Evolutionary conservation across 495 filamentous ascomycete species (phyloP).

Genomic region (Penicillium paxilli): DNA sequence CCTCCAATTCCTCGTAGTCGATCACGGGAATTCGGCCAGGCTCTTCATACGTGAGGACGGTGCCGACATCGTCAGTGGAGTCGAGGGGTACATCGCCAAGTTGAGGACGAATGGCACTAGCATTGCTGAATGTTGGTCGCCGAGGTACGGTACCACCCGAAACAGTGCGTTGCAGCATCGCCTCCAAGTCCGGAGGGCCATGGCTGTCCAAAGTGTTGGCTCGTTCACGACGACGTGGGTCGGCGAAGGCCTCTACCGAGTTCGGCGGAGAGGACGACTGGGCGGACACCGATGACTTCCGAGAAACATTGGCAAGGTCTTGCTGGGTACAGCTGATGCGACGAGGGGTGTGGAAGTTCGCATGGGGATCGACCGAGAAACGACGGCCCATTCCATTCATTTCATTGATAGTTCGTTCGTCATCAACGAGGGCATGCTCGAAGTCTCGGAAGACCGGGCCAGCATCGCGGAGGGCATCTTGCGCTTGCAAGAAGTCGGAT

Average conservation of each 20-base stretch:
- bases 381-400: slow-evolving; percentile 40
- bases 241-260: slow-evolving; percentile 96
- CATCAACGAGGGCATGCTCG: slow-evolving; percentile 83
- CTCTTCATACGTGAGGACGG: slow-evolving; percentile 65
- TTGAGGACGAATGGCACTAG: slow-evolving; percentile 48
- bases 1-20: slow-evolving; percentile 87
- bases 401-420: slow-evolving; percentile 57
- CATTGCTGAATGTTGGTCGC: slow-evolving; percentile 64
- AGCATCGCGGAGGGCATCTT: slow-evolving; percentile 44
- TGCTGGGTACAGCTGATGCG: slow-evolving; percentile 43
- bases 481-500: slow-evolving; percentile 49
- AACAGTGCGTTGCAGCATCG: slow-evolving; percentile 66
- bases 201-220: slow-evolving; percentile 65
- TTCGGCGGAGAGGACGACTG: slow-evolving; percentile 86
- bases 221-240: slow-evolving; percentile 65
- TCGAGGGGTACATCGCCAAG: slow-evolving; percentile 44
- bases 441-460: slow-evolving; percentile 65
- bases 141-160: slow-evolving; percentile 66
- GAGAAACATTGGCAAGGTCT: slow-evolving; percentile 42
- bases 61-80: slow-evolving; percentile 78
- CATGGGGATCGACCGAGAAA: slow-evolving; percentile 39
- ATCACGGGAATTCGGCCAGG: slow-evolving; percentile 61
- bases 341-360: slow-evolving; percentile 37
- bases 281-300: slow-evolving; percentile 59
- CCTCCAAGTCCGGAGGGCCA: slow-evolving; percentile 54